Conservation (phyloP, 2,329 filamentous ascomycete species). For the Pseudocercospora macadamiae region DNA sequence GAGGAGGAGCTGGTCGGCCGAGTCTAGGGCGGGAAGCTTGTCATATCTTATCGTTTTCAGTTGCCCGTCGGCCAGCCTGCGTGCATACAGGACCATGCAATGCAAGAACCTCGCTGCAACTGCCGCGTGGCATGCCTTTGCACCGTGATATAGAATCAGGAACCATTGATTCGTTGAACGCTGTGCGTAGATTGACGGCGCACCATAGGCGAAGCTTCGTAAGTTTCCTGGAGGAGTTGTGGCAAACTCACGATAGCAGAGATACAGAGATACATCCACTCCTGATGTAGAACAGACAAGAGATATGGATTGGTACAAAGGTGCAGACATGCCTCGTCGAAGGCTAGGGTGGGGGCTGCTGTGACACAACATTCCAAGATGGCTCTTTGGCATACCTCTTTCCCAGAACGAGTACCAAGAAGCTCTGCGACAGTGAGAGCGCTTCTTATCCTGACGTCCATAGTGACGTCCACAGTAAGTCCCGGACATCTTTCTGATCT, state of each 20-base stretch:
- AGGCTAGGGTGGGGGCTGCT: no score
- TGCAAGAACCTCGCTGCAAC: background rate
- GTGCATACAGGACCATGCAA: background rate
- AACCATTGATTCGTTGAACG: background rate
- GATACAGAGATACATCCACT: background rate
- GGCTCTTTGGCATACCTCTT: background rate
- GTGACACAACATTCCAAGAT: no score
- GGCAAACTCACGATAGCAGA: background rate
- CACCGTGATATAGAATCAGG: background rate
- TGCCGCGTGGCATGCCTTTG: background rate
- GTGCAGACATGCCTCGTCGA: background rate
- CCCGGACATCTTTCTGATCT: background rate
- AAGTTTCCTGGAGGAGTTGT: background rate
- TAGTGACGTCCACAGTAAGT: background rate
- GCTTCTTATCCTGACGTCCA: background rate
- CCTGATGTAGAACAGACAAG: background rate
- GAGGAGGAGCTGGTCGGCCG: background rate
- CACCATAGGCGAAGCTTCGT: background rate
- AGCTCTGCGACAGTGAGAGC: background rate
- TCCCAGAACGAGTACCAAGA: conserved; percentile 3
- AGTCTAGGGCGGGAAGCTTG: background rate
- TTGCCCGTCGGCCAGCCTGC: conserved; percentile 10
- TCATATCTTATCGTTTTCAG: background rate
- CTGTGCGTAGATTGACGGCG: background rate
- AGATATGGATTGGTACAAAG: background rate